A percentile compares a stretch with the other conserved stretches of the same genome.
These are phyloP conservation scores for Eimeria sp. DNA, from an alignment of 169 alveolate genomes.

Conservation along the genomic window DNA sequence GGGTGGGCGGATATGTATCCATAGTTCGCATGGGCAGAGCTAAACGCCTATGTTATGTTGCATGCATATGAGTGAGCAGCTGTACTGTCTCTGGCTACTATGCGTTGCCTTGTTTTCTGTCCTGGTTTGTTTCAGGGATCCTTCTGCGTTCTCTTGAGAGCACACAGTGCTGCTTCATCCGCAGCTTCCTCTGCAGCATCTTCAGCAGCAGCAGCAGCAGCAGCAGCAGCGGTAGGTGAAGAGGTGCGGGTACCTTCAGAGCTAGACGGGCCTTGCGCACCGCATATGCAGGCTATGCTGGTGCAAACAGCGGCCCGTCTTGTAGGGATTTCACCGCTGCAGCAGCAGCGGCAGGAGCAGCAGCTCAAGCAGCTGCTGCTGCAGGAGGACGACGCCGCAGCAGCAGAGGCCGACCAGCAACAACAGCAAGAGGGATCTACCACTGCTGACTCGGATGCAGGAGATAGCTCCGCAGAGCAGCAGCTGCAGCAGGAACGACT, in stretches of 20 bases:
- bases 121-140: constrained; percentile 24
- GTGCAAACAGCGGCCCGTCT: constrained; percentile 37
- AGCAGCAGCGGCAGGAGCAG: constrained; percentile 77
- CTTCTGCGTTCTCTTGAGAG: constrained; percentile 11
- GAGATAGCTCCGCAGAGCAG: constrained; percentile 4
- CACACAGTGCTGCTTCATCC: neutral
- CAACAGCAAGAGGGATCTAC: neutral
- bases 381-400: constrained; percentile 60
- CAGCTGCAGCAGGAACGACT: constrained; percentile 78
- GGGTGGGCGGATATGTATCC: neutral
- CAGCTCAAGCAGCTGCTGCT: constrained; percentile 79
- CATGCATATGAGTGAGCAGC: neutral
- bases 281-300: constrained; percentile 64
- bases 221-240: neutral
- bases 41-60: neutral
- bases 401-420: constrained; percentile 12
- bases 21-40: neutral
- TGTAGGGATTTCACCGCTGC: constrained; percentile 53
- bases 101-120: neutral
- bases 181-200: neutral
- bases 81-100: neutral
- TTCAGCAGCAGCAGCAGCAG: neutral
- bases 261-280: constrained; percentile 20
- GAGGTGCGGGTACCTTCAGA: constrained; percentile 33
- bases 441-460: neutral